A percentile compares a stretch with the other conserved stretches of the same genome.
Evolutionary conservation across 495 filamentous ascomycete species (phyloP).

Genomic region (Penicillium ucsense): DNA sequence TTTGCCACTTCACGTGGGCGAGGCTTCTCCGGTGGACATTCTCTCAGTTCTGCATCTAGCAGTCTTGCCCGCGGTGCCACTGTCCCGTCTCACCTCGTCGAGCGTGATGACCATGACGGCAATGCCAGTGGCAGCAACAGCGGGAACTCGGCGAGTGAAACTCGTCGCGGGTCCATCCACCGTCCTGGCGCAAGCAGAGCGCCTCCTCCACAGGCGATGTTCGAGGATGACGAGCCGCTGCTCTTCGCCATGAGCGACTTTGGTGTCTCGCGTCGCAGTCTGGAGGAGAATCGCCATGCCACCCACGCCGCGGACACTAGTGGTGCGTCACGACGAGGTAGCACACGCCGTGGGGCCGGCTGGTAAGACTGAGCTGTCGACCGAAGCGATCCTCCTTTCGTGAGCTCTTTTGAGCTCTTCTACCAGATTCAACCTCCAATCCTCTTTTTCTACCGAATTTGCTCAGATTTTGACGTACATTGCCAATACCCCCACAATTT

Average conservation of each 20-base stretch:
- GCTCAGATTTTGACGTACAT: neutral
- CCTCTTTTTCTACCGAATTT: neutral
- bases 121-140: constrained; percentile 45
- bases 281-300: constrained; percentile 56
- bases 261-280: constrained; percentile 55
- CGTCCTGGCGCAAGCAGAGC: constrained; percentile 26
- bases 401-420: neutral
- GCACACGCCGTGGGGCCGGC: constrained; percentile 27
- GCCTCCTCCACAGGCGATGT: constrained; percentile 21
- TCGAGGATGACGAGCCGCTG: constrained; percentile 69
- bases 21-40: constrained; percentile 33
- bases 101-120: constrained; percentile 39
- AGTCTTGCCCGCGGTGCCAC: constrained; percentile 31
- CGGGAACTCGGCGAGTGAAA: constrained; percentile 26
- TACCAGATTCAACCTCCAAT: neutral
- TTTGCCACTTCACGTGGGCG: constrained; percentile 33
- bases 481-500: neutral
- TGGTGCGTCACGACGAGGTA: constrained; percentile 30
- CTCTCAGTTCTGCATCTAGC: constrained; percentile 35
- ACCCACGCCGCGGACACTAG: constrained; percentile 27
- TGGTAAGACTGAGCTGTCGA: neutral
- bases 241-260: constrained; percentile 87
- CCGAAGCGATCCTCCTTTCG: neutral
- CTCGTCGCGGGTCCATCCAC: constrained; percentile 25
- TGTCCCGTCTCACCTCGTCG: constrained; percentile 24